Base-by-base conservation (phyloP, 1,139 yeast genomes). In the Kodamaea derodonti region DNA sequence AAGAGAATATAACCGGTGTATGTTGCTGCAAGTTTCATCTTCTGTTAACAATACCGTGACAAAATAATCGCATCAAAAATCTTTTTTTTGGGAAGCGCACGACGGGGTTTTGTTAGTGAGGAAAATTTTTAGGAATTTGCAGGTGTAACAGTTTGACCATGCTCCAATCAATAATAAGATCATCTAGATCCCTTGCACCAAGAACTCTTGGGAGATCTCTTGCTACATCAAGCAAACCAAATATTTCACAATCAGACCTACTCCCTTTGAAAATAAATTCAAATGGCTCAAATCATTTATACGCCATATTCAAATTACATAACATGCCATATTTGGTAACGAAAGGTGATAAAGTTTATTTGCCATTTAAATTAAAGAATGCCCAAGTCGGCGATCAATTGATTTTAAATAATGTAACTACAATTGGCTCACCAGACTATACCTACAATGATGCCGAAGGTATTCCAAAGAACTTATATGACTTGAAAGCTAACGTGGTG, bases 251-350 rank as follows among this genome's bases (percentile, higher is more conserved):
- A 12, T 10, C 37, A 16, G 51, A 46, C 35, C 41, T 54, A 36
- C 33, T 60, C 69, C 80, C 87, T 9, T 62, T 90, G 43, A 84
- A 82, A 53, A 72, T 78, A 38, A 85, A 87, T 42, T 71, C 75
- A 24, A 62, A 60, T 43, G 74, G 69, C 4, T 56, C 60, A 20
- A 47, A 56, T 31, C 57, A 75, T 42, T 62, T 92, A 29, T 92
- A 88, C 53, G 98, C 98, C 33, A 72, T 86, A 7, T 74, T 90
- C 47, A 80, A 78, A 50, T 74, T 94, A 31, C 94, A 88, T 63
- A 80, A 83, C 56, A 79, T 88, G 59, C 87, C 95, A 31, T 90
- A 86, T 52, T 67, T 92, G 42, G 95, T 94, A 15, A 88, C 98
- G 14, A 78, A 82, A 47, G 98, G 98, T 14, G 99, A 94, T 58